These are phyloP conservation scores for Alternaria atra DNA, from an alignment of 2,329 filamentous ascomycete species.

Conservation along the genomic window DNA sequence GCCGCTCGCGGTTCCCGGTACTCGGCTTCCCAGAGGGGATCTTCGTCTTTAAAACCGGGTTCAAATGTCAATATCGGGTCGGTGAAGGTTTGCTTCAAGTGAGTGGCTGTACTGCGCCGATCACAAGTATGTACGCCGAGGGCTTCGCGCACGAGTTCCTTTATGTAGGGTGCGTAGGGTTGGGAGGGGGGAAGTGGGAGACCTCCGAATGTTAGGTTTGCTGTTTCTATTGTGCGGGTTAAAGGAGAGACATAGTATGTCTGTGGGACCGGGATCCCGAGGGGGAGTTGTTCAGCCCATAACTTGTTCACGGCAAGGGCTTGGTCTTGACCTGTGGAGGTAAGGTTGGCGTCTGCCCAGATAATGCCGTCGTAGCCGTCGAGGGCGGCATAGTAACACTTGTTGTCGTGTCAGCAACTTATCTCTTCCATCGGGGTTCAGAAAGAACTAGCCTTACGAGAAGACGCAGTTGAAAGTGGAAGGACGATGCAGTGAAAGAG, in stretches of 20 bases:
- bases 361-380: constrained; percentile 68
- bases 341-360: constrained; percentile 72
- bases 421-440: not conserved
- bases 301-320: constrained; percentile 66
- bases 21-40: constrained; percentile 61
- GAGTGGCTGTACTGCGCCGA: constrained; percentile 62
- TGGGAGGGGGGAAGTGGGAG: constrained; percentile 60
- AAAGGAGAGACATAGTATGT: constrained; percentile 72
- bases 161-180: constrained; percentile 67
- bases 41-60: constrained; percentile 66
- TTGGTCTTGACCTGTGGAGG: constrained; percentile 65
- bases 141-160: constrained; percentile 72
- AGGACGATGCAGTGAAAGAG: not conserved
- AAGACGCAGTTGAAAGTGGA: not conserved
- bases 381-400: constrained; percentile 71
- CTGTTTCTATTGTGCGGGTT: constrained; percentile 70
- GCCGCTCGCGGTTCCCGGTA: constrained; percentile 43
- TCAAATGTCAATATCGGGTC: constrained; percentile 64
- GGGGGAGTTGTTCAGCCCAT: constrained; percentile 63
- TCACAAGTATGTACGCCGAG: constrained; percentile 76
- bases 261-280: constrained; percentile 67
- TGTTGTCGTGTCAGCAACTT: not conserved
- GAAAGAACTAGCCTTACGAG: not conserved
- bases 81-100: constrained; percentile 59
- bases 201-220: constrained; percentile 66